phyloP scores from a whole-genome alignment of 768 basidiomycete genomes.

The Tephrocybe sp. region DNA sequence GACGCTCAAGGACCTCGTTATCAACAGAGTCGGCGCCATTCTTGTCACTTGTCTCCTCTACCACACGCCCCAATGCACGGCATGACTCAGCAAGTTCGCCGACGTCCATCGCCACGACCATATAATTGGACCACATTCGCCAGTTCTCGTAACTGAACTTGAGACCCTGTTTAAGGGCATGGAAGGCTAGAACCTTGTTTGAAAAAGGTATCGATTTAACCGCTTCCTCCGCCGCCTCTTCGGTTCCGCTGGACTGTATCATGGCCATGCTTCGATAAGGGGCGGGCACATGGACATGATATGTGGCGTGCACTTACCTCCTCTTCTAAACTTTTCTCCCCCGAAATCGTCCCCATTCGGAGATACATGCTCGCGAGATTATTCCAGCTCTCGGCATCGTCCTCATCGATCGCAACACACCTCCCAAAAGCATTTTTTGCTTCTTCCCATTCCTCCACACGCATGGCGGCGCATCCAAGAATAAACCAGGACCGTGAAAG shows the following conservation, averaged over 20 bases:
- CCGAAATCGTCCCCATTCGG: constrained; percentile 54
- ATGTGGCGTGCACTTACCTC: constrained; percentile 14
- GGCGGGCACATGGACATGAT: neutral
- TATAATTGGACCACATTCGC: constrained; percentile 99
- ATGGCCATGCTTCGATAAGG: neutral
- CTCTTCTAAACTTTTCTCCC: constrained; percentile 22
- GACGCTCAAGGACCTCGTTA: constrained; percentile 81
- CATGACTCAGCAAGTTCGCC: constrained; percentile 89
- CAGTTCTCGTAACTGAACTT: constrained; percentile 85
- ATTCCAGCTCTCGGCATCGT: constrained; percentile 98
- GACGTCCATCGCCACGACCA: constrained; percentile 89
- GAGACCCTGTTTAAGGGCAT: constrained; percentile 88
- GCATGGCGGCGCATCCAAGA: constrained; percentile 87
- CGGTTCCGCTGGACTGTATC: neutral
- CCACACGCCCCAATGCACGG: constrained; percentile 76
- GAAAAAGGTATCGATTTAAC: constrained; percentile 49
- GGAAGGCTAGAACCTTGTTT: constrained; percentile 87
- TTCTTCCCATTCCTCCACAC: constrained; percentile 79
- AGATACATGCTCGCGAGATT: constrained; percentile 95
- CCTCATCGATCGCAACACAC: constrained; percentile 89
- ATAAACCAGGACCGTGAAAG: constrained; percentile 91
- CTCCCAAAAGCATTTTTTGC: constrained; percentile 82
- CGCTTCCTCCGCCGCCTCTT: constrained; percentile 10
- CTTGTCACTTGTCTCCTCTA: constrained; percentile 66
- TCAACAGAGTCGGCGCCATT: constrained; percentile 63